Conservation (phyloP, 208 protist species). For the Naegleria fowleri region DNA sequence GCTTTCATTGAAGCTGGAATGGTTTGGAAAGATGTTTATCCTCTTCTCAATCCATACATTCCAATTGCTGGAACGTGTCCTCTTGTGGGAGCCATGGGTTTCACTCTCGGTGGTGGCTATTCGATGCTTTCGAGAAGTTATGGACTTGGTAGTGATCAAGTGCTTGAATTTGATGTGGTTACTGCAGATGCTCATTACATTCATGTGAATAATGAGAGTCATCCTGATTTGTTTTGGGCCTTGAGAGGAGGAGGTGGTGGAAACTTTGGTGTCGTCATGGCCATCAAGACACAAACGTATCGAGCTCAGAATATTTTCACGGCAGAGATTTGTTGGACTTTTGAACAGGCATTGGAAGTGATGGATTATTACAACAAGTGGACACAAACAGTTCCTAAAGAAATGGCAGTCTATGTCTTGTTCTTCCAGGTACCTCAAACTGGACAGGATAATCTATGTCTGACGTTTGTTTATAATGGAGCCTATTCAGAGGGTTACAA, state of each 20-base stretch:
- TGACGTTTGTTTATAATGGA: conserved; percentile 12
- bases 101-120: not conserved
- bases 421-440: not conserved
- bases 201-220: not conserved
- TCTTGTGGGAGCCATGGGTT: not conserved
- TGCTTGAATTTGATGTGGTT: conserved; percentile 17
- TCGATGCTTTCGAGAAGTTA: not conserved
- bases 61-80: conserved; percentile 16
- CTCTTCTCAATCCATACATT: not conserved
- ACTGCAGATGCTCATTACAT: not conserved
- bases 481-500: not conserved
- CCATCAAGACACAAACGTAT: conserved; percentile 7
- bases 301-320: not conserved
- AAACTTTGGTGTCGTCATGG: conserved; percentile 41
- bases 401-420: not conserved
- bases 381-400: not conserved
- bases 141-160: not conserved
- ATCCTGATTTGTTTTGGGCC: conserved; percentile 44
- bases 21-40: not conserved
- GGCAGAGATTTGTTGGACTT: not conserved
- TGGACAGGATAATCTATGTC: not conserved
- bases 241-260: conserved; percentile 37
- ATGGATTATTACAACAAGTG: not conserved
- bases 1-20: conserved; percentile 13
- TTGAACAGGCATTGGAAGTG: not conserved